Percentiles rank a stretch among this genome's conserved stretches.
Evolutionary conservation across 305 asterid genomes (phyloP).

Genomic region (Striga hermonthica): DNA sequence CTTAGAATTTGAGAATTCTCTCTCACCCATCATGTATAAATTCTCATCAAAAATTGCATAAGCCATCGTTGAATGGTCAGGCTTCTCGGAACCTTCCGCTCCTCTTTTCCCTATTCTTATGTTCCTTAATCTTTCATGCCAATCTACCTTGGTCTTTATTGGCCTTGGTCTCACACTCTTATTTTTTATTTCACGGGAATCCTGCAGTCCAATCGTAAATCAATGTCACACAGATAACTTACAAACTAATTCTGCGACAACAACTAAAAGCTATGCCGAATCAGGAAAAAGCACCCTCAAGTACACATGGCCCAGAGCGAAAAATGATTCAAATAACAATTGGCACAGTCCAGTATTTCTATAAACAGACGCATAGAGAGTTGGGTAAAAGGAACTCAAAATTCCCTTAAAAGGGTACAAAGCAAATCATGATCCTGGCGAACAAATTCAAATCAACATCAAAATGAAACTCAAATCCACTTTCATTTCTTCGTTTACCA

Average conservation of each 20-base stretch:
- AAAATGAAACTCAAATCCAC: conserved; percentile 31
- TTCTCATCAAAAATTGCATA: conserved; percentile 83
- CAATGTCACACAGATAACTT: conserved; percentile 18
- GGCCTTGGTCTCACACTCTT: conserved; percentile 59
- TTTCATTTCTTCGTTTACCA: conserved; percentile 28
- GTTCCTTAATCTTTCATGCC: conserved; percentile 81
- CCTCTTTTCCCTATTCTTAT: conserved; percentile 72
- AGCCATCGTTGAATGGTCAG: conserved; percentile 75
- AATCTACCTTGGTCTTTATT: conserved; percentile 77
- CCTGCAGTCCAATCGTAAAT: conserved; percentile 37
- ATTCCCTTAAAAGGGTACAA: background rate
- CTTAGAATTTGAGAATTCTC: conserved; percentile 55
- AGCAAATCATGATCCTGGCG: conserved; percentile 22
- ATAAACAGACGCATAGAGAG: background rate
- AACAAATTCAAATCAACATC: conserved; percentile 26
- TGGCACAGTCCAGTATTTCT: conserved; percentile 1
- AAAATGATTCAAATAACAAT: conserved; percentile 1
- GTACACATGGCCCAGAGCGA: background rate
- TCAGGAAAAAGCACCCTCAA: conserved; percentile 14
- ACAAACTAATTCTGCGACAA: conserved; percentile 17
- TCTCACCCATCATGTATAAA: conserved; percentile 59
- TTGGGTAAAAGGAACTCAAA: conserved; percentile 9
- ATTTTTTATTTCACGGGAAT: conserved; percentile 44
- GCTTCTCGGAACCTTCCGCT: conserved; percentile 52
- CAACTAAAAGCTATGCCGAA: conserved; percentile 20